phyloP scores from a whole-genome alignment of 768 basidiomycete species.

The Crucibulum laeve region DNA sequence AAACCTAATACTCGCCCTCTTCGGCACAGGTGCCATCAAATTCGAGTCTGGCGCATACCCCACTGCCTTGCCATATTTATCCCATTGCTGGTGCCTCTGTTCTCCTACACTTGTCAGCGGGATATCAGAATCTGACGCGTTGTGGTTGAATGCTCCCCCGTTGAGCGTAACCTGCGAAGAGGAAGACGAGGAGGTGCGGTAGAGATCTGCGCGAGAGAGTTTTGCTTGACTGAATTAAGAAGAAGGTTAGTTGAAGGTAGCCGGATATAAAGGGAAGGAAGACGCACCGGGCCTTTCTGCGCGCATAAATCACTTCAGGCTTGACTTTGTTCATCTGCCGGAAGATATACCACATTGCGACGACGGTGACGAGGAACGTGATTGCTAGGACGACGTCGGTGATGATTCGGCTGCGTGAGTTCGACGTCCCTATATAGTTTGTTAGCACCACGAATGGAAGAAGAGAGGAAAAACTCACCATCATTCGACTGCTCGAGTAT shows the following conservation, averaged over 20 bases:
- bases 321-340: conserved; percentile 67
- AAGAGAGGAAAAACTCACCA: conserved; percentile 17
- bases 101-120: conserved; percentile 31
- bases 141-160: conserved; percentile 19
- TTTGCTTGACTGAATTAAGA: conserved; percentile 47
- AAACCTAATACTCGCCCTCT: conserved; percentile 8
- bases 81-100: conserved; percentile 45
- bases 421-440: conserved; percentile 23
- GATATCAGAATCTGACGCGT: conserved; percentile 29
- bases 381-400: conserved; percentile 64
- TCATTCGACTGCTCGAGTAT: conserved; percentile 51
- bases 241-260: not conserved
- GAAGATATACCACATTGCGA: conserved; percentile 84
- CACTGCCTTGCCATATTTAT: conserved; percentile 40
- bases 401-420: conserved; percentile 55
- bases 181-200: not conserved
- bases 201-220: conserved; percentile 24
- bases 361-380: conserved; percentile 67
- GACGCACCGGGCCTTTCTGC: conserved; percentile 66
- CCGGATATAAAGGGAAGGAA: conserved; percentile 1
- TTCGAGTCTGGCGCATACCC: conserved; percentile 41
- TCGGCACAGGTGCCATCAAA: conserved; percentile 50
- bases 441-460: not conserved
- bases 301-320: conserved; percentile 59
- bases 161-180: conserved; percentile 4